phyloP scores from a whole-genome alignment of 148 eudicot species.

The Rhododendron williamsianum region DNA sequence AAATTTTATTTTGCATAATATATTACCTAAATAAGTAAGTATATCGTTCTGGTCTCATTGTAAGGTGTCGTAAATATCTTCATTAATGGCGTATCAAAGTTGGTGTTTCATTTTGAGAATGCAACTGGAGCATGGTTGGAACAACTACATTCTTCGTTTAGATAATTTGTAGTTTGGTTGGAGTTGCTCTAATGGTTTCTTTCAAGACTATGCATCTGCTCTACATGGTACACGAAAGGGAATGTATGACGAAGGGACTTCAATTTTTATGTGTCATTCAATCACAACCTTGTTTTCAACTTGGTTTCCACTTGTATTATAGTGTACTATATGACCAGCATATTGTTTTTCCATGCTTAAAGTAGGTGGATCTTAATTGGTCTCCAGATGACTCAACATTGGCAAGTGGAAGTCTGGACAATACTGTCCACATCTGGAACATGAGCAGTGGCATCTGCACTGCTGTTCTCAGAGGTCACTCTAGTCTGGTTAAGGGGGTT shows the following conservation, averaged over 20 bases:
- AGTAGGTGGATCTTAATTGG: slow-evolving; percentile 99
- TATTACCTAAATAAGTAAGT: neutral
- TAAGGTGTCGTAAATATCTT: neutral
- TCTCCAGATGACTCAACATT: slow-evolving; percentile 94
- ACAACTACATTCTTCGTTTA: neutral
- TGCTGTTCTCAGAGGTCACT: slow-evolving; percentile 94
- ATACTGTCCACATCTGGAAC: slow-evolving; percentile 91
- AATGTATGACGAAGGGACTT: neutral
- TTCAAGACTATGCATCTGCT: neutral
- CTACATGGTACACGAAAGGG: neutral
- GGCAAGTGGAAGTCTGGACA: slow-evolving; percentile 95
- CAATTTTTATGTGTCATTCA: neutral
- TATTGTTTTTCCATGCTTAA: slow-evolving; percentile 52
- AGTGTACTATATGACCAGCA: slow-evolving; percentile 34
- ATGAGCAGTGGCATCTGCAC: slow-evolving; percentile 90
- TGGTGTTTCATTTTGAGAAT: neutral
- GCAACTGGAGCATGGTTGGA: neutral
- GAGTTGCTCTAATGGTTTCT: neutral
- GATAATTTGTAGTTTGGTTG: neutral
- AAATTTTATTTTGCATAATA: neutral
- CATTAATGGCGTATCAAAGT: neutral
- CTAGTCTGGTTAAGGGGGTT: slow-evolving; percentile 96
- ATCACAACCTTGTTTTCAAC: neutral
- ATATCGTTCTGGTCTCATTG: neutral
- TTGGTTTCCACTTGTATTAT: neutral